Conservation (phyloP, 1,284 basidiomycete species). For the Sanguinoderma infundibulare region DNA sequence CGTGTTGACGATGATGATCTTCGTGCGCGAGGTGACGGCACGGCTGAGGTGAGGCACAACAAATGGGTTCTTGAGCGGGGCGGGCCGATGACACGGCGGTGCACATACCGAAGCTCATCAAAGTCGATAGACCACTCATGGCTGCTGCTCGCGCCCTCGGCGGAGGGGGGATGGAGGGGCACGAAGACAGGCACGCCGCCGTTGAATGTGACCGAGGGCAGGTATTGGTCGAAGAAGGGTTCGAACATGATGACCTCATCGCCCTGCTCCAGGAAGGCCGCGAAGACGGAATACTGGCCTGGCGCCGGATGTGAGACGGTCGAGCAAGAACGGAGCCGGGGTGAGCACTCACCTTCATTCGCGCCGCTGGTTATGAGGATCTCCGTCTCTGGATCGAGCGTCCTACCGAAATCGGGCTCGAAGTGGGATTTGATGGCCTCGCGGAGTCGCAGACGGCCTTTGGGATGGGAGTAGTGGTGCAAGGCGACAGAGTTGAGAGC, state of each 20-base stretch:
- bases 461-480: slow-evolving; percentile 93
- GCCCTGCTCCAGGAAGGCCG: slow-evolving; percentile 86
- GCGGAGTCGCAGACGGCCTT: slow-evolving; percentile 84
- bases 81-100: background rate
- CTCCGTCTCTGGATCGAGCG: slow-evolving; percentile 85
- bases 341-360: slow-evolving; percentile 88
- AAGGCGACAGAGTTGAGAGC: slow-evolving; percentile 71
- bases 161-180: slow-evolving; percentile 86
- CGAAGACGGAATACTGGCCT: slow-evolving; percentile 92
- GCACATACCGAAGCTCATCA: slow-evolving; percentile 76
- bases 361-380: slow-evolving; percentile 96
- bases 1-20: slow-evolving; percentile 94
- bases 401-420: slow-evolving; percentile 69
- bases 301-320: slow-evolving; percentile 11
- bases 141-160: slow-evolving; percentile 63
- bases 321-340: no score
- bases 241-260: slow-evolving; percentile 99
- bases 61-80: background rate
- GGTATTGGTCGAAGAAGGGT: slow-evolving; percentile 98
- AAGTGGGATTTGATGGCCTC: slow-evolving; percentile 86
- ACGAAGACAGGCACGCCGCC: slow-evolving; percentile 94
- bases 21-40: slow-evolving; percentile 85
- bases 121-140: slow-evolving; percentile 88
- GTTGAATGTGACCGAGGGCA: slow-evolving; percentile 91
- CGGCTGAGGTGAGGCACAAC: slow-evolving; percentile 45